Base-by-base conservation (phyloP, 225 moss, liverwort and hornwort species). In the Pseudoscleropodium purum region DNA sequence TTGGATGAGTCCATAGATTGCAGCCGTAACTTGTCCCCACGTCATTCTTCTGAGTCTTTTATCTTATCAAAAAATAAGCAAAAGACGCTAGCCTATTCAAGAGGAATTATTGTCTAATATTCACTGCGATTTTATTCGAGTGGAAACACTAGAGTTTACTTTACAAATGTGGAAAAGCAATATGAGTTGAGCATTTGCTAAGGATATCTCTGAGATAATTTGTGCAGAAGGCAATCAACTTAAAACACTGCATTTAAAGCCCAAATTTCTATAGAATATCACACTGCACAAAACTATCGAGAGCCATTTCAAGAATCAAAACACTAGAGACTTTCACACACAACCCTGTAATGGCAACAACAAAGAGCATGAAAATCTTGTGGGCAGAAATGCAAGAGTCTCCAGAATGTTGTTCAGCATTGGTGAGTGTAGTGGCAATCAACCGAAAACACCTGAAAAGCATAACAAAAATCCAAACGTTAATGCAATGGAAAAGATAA, bases 21-120 rank as follows among this genome's bases (percentile, higher is more conserved):
- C 15, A 72, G 94, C 87, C 7, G 96, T 96, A 60, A 96, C 81
- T 92, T 97, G 96, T 30, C 97, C 96, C 97, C 96, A 96, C 25
- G 93, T 93, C 98, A 97, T 98, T 70, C 39, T 83, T 89, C 17
- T 51, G 34, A 65, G 27, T 47, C 39, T 87, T 87, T 84, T 62
- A 68, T 19, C 20, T 83, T 45, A 39, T 73, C 33, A 88, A 5
- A 83, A 47, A 33, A 76, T 78, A 63, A 68, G 11, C 27, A 83
- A 85, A 4, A 0, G 47, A 57, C 3, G 6, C 39, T 18, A 24
- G 24, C 9, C 72, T 79, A 72, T 10, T 86, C 3, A 16, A 63
- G 37, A 76, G 45, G 8, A 39, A 34, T 74, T 78, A 67, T 9
- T 6, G 15, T 66, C 4, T 86, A 76, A 31, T 72, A 54, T 33